Conservation (phyloP, 345 rosid genomes). For the Alliaria petiolata region DNA sequence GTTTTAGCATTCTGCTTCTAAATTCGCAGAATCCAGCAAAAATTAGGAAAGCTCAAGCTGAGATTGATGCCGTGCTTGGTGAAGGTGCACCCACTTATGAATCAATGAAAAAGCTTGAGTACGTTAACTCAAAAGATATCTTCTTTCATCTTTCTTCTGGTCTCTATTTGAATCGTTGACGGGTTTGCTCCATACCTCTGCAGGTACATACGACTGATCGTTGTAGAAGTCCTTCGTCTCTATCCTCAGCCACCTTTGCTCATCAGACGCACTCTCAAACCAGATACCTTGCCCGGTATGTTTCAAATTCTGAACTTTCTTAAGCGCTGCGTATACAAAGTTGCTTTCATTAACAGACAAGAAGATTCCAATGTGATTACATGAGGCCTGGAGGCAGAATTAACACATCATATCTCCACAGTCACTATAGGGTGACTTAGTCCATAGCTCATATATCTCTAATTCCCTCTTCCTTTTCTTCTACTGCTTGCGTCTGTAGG, state of each 20-base stretch:
- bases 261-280: constrained; percentile 70
- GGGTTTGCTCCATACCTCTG: not conserved
- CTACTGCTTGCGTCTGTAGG: constrained; percentile 41
- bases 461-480: not conserved
- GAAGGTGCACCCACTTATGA: constrained; percentile 58
- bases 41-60: constrained; percentile 82
- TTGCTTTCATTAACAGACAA: not conserved
- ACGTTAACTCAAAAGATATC: constrained; percentile 24
- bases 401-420: not conserved
- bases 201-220: constrained; percentile 77
- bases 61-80: constrained; percentile 78
- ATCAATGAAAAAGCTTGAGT: constrained; percentile 74
- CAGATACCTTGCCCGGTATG: constrained; percentile 77
- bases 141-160: not conserved
- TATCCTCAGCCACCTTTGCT: constrained; percentile 95
- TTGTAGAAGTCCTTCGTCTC: constrained; percentile 85
- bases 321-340: not conserved
- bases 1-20: constrained; percentile 7
- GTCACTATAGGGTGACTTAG: not conserved
- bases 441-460: not conserved
- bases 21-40: constrained; percentile 64
- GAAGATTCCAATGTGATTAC: not conserved
- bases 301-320: not conserved
- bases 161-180: not conserved
- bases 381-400: not conserved